These are phyloP conservation scores for Globomyces sp. DNA, from an alignment of 371 early-diverging fungal genomes.

Conservation along the genomic window DNA sequence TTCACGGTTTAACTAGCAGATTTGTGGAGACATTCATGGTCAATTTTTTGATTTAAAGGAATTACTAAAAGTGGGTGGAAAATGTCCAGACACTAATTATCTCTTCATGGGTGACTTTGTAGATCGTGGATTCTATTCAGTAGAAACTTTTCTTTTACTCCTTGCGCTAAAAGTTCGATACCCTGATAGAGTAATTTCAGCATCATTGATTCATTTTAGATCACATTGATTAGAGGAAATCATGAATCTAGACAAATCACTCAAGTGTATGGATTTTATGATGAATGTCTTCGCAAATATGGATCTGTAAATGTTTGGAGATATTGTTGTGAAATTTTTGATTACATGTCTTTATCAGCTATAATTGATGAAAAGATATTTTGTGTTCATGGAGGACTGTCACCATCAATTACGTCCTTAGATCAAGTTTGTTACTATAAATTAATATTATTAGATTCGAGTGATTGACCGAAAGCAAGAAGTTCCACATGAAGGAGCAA, in stretches of 20 bases:
- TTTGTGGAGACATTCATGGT: slow-evolving; percentile 99
- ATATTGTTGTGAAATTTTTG: slow-evolving; percentile 98
- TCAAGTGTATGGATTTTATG: slow-evolving; percentile 99
- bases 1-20: slow-evolving; percentile 46
- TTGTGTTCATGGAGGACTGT: slow-evolving; percentile 98
- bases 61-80: slow-evolving; percentile 93
- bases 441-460: slow-evolving; percentile 54
- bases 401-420: slow-evolving; percentile 88
- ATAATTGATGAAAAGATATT: slow-evolving; percentile 93
- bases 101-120: slow-evolving; percentile 99
- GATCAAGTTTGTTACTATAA: slow-evolving; percentile 63
- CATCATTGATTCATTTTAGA: slow-evolving; percentile 45
- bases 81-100: slow-evolving; percentile 97
- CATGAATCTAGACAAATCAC: slow-evolving; percentile 98
- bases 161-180: slow-evolving; percentile 86
- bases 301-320: slow-evolving; percentile 97
- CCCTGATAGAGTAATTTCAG: slow-evolving; percentile 41
- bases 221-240: slow-evolving; percentile 98
- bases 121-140: slow-evolving; percentile 98
- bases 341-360: slow-evolving; percentile 92
- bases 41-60: slow-evolving; percentile 97
- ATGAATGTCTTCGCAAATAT: slow-evolving; percentile 97
- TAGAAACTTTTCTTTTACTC: slow-evolving; percentile 98
- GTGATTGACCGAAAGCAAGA: slow-evolving; percentile 98
- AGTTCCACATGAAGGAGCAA: slow-evolving; percentile 98